Evolutionary conservation across 164 flowering plant species (phyloP), one percentile per base, ranked within the genome.

Genomic region (Stephania japonica): DNA sequence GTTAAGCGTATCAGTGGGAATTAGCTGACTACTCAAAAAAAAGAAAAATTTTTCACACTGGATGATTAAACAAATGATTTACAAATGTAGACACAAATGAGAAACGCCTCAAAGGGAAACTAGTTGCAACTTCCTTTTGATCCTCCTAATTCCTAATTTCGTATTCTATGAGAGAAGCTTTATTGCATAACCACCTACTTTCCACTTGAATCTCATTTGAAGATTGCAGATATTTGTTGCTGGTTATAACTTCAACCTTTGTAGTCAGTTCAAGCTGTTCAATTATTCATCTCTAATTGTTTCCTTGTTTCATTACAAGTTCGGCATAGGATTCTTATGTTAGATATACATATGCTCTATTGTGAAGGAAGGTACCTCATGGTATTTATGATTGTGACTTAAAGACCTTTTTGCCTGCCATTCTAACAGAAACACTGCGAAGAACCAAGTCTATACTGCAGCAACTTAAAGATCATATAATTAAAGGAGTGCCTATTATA

Each of bases 401-500:
- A 44, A n/a, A 65, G n/a, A 70, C 44, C 8, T 73, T 53, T 42
- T 76, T 63, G 64, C 62, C 59, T 14, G 24, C 68, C 41, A 19
- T 76, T 19, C 27, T 66, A 43, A 61, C 86, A 95, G 99, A 91
- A 81, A 91, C 94, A 49, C 75, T 95, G 81, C 84, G 72, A 73
- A 85, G 88, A 82, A 90, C 93, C 59, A 82, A 38, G 56, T 71
- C 72, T 47, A 91, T 87, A 76, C 76, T 93, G 75, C 81, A 83
- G 77, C 82, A 79, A 67, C 79, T 95, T 81, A 85, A 79, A 81
- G 77, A 83, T 80, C 93, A 88, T 78, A 88, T 90, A 78, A 74
- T 71, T 42, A 83, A 81, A 78, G 97, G 98, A 65, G 74, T 81
- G 63, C 97, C 96, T 19, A 85, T 95, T 67, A 86, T 95, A 70